Conservation (phyloP, 2,329 filamentous ascomycete genomes). For the Beauveria varroae region DNA sequence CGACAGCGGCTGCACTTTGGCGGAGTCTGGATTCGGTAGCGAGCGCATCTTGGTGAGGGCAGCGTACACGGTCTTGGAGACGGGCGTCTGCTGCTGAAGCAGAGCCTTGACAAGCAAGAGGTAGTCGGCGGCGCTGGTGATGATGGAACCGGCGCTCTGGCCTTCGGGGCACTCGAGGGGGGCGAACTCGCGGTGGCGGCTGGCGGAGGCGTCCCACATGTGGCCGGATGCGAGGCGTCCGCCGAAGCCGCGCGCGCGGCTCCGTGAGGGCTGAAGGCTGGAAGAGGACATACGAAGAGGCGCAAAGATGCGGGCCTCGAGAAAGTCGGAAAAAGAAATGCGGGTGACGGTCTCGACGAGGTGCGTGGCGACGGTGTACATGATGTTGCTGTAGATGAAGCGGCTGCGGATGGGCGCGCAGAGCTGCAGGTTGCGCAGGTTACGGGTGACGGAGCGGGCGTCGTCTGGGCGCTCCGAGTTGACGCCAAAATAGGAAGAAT, state of each 20-base stretch:
- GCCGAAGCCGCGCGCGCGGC: neutral
- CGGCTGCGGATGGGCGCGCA: constrained; percentile 6
- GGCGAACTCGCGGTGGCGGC: neutral
- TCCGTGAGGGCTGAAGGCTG: neutral
- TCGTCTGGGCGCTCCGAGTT: neutral
- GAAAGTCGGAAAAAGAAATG: constrained; percentile 2
- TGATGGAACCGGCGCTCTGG: constrained; percentile 7
- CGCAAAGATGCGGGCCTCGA: neutral
- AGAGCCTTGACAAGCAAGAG: constrained; percentile 2
- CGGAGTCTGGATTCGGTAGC: neutral
- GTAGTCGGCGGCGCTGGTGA: constrained; percentile 8
- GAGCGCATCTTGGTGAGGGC: neutral
- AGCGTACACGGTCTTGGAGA: neutral
- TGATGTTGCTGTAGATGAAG: constrained; percentile 9
- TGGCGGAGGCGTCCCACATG: neutral
- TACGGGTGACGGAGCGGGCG: constrained; percentile 7
- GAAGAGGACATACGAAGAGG: constrained; percentile 6
- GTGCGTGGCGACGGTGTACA: constrained; percentile 8
- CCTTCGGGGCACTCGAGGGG: neutral
- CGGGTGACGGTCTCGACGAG: constrained; percentile 1
- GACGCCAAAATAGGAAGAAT: constrained; percentile 3
- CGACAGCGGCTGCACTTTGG: neutral
- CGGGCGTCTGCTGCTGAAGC: neutral
- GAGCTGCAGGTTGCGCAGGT: constrained; percentile 7
- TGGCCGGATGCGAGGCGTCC: neutral